A percentile compares a stretch with the other conserved stretches of the same genome.
These are phyloP conservation scores for Talaromyces atroroseus DNA, from an alignment of 2,329 filamentous ascomycete species.

Conservation along the genomic window DNA sequence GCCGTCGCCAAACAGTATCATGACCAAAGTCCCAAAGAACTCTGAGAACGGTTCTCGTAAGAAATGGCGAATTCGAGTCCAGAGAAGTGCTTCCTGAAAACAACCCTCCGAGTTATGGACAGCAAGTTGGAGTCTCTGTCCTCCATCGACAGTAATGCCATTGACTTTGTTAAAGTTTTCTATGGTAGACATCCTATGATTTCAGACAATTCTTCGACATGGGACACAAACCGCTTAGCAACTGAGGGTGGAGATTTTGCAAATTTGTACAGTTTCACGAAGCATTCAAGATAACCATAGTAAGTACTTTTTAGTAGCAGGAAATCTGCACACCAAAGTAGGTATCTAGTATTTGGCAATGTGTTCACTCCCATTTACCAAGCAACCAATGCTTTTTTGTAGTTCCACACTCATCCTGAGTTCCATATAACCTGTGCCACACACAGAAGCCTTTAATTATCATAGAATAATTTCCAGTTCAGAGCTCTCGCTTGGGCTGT, in stretches of 20 bases:
- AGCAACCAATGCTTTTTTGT: background rate
- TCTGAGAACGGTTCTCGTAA: constrained; percentile 59
- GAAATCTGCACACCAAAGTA: too few relatives aligned
- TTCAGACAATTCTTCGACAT: background rate
- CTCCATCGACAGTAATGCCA: background rate
- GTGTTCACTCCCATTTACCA: background rate
- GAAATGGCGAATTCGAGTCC: constrained; percentile 49
- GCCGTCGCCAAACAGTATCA: constrained; percentile 66
- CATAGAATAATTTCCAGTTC: background rate
- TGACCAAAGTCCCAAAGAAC: constrained; percentile 62
- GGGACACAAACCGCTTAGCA: background rate
- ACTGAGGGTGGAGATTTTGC: background rate
- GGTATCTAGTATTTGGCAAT: background rate
- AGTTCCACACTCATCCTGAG: background rate
- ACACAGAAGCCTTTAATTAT: background rate
- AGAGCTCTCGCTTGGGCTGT: background rate
- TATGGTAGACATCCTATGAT: background rate
- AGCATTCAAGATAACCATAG: background rate
- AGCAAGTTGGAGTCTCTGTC: background rate
- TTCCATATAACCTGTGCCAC: background rate
- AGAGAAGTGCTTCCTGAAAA: constrained; percentile 32
- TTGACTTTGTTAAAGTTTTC: background rate
- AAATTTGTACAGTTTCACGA: background rate
- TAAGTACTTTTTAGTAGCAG: too few relatives aligned
- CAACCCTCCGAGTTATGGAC: background rate